phyloP scores from a whole-genome alignment of 345 rosid species.

The Linum tenue region DNA sequence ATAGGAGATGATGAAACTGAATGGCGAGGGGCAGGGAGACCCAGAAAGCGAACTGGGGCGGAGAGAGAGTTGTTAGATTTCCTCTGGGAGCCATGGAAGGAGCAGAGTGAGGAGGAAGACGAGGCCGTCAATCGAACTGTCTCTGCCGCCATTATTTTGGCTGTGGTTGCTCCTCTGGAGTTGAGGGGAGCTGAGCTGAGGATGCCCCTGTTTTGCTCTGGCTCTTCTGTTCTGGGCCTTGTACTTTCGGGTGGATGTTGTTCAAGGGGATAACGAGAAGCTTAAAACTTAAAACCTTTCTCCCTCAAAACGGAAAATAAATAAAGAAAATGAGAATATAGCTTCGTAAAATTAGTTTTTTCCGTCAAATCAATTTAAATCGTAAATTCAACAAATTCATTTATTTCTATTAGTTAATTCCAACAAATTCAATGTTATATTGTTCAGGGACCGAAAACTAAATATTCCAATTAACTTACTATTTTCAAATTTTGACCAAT shows the following conservation, averaged over 20 bases:
- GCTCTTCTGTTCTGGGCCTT: neutral
- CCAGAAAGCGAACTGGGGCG: slow-evolving; percentile 35
- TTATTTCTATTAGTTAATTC: too few species aligned
- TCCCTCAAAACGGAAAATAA: too few species aligned
- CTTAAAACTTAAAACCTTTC: too few species aligned
- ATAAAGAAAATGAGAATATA: too few species aligned
- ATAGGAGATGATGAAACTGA: slow-evolving; percentile 26
- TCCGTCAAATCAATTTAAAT: too few species aligned
- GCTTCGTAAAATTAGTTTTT: too few species aligned
- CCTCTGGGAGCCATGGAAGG: slow-evolving; percentile 49
- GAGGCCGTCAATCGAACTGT: slow-evolving; percentile 45
- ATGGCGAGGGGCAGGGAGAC: slow-evolving; percentile 37
- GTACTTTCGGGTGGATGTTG: neutral
- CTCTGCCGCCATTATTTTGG: slow-evolving; percentile 60
- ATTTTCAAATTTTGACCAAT: too few species aligned
- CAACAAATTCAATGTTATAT: too few species aligned
- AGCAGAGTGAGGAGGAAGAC: slow-evolving; percentile 39
- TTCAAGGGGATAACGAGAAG: neutral
- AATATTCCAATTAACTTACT: too few species aligned
- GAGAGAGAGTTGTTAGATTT: slow-evolving; percentile 30
- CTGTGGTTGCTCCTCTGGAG: slow-evolving; percentile 3
- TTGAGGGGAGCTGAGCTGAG: neutral
- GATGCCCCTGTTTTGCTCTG: slow-evolving; percentile 2
- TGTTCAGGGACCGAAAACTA: too few species aligned
- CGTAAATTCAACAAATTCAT: too few species aligned